Percentiles rank a stretch among this genome's conserved stretches.
Conservation (phyloP, 2,329 filamentous ascomycete genomes). For the Ciborinia camelliae region DNA sequence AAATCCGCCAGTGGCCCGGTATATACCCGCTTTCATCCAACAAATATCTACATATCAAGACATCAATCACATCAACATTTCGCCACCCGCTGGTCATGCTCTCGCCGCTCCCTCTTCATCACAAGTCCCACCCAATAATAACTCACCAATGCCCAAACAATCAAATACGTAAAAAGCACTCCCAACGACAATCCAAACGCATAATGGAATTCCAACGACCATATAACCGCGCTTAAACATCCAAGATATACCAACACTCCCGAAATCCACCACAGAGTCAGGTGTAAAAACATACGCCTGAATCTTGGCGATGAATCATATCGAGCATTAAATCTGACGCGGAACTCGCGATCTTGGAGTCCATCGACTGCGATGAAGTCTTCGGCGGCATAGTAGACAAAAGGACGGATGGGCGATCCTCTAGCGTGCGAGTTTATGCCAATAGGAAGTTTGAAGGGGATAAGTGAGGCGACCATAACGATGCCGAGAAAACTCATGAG, state of each 20-base stretch:
- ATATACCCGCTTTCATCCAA: background rate
- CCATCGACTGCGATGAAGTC: conserved; percentile 32
- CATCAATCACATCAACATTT: conserved; percentile 3
- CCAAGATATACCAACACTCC: conserved; percentile 27
- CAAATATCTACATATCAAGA: background rate
- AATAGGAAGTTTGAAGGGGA: conserved; percentile 64
- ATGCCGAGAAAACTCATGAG: conserved; percentile 78
- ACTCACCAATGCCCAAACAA: conserved; percentile 24
- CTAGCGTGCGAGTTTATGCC: conserved; percentile 30
- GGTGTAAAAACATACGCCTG: conserved; percentile 23
- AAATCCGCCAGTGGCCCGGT: background rate
- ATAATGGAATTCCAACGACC: conserved; percentile 29
- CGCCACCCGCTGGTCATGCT: conserved; percentile 14
- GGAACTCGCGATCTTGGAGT: conserved; percentile 30
- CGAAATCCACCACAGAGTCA: conserved; percentile 29
- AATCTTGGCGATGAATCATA: conserved; percentile 26
- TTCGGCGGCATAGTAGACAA: conserved; percentile 31
- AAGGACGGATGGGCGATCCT: conserved; percentile 25
- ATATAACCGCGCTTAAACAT: conserved; percentile 28
- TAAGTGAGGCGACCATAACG: conserved; percentile 72
- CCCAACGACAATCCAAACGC: conserved; percentile 27
- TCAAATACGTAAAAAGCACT: conserved; percentile 26
- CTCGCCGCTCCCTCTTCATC: conserved; percentile 24
- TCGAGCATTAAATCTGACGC: conserved; percentile 27
- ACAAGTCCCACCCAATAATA: conserved; percentile 23